Evolutionary conservation across 169 alveolate species (phyloP), one percentile per base, ranked within the genome.

Genomic region (Babesia sp.): DNA sequence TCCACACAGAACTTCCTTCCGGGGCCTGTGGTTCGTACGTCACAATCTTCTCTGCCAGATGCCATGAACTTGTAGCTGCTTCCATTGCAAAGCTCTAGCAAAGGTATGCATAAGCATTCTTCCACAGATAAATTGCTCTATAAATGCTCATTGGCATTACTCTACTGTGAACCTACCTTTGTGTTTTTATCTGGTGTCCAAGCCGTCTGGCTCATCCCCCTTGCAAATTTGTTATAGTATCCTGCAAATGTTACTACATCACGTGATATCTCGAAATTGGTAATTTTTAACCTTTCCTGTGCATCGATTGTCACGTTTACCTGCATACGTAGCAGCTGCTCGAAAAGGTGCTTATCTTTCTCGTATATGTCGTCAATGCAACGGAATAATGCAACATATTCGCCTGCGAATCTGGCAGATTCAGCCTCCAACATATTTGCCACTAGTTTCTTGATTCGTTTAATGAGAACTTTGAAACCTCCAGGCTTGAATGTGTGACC

Each of bases 1-100:
- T 92, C 96, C 24, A 90, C 29, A 42, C 87, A 72, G 67, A 90
- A 86, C 3, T 90, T 92, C 57, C 96, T 84, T 12, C 96, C 96
- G 5, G 46, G 56, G 0, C 96, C 96, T 6, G 85, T 80, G 86
- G 89, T 92, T 50, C 96, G 44, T 6, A 92, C 96, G 67, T 92
- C 94, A 33, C 83, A 61, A 67, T 92, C 96, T 59, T 92, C 94
- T 44, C 96, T 77, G 16, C 96, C 81, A 39, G 74, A 69, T 57
- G 77, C 80, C 71, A 76, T 61, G 34, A 76, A 63, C 46, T 76
- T 76, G 51, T 61, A 76, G 31, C 45, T 33, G 55, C 33, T 20
- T 0, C 67, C 71, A 11, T 55, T 16, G 53, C 69, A 61, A 22
- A 76, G 20, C 48, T 50, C 36, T 41, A 42, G 45, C 46, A 76